Base-by-base conservation (phyloP, 768 basidiomycete species). In the Termitomyces eurrhizus region DNA sequence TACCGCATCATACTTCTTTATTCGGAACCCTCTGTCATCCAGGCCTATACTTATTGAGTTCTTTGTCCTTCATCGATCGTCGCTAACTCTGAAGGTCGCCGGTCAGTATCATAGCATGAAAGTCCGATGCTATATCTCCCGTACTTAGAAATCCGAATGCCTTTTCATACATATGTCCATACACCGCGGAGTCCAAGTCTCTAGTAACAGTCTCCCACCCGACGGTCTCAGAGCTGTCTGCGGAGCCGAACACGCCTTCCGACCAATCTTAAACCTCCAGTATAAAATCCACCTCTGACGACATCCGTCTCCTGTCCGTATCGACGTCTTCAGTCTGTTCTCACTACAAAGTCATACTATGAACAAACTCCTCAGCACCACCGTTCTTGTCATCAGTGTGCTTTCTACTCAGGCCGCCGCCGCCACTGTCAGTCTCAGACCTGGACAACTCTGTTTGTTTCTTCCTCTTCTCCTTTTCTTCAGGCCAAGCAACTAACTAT, bases 361-460 rank as follows among this genome's bases (percentile, higher is more conserved):
- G 51, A 36, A 29, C 52, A 53, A 29, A 7, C 39, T 39, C 24
- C 21, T 21, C 42, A 21, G 6, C 21, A 21, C 26, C 13, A 26
- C 42, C 33, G n/a, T 46, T 6, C 9, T 56, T 33, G 24, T 57
- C 33, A 11, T 48, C 35, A 24, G 26, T 21, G 5, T n/a, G 5
- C 16, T 46, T 21, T 3, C 11, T n/a, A 21, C 32, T 3, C 12
- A 35, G 18, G 16, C 21, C 5, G 35, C 36, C 5, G 45, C 51
- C 2, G 6, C 24, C 5, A 12, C 37, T 1, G 33, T 49, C 9
- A 13, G 13, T 14, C 55, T 61, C 35, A 33, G 18, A 24, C 58
- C 58, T 16, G 62, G 62, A 14, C 55, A 50, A 14, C 46, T 59
- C 26, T 62, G 58, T 62, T 13, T 18, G 62, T 57, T 21, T 24